Evolutionary conservation across 768 basidiomycete genomes (phyloP), one percentile per base, ranked within the genome.

Genomic region (Zangia roseola): DNA sequence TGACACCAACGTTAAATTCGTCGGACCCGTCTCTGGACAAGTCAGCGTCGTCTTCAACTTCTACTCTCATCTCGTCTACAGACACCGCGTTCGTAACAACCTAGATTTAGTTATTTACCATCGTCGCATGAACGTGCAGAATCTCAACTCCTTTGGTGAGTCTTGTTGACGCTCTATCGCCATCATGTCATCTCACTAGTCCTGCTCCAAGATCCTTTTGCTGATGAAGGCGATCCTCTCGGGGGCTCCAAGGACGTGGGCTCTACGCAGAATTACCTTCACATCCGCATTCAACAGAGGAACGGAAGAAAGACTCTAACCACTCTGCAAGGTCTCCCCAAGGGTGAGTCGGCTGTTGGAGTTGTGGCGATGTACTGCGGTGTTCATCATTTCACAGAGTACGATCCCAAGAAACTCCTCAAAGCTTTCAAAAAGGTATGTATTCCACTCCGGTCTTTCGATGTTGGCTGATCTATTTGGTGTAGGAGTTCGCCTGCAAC

Each of bases 271-370:
- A 83, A 91, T 68, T 86, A 91, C 70, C 89, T 94, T 69, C 92
- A 94, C 70, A 90, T 95, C 67, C 92, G 97, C 76, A 90, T 99
- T 63, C 97, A 99, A 72, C 97, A 99, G 73, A 83, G 97, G 66
- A 99, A 98, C 82, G 97, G 97, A 54, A 82, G 97, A 65, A 99
- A 99, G 80, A 97, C 94, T 53, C 73, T 97, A 77, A 99, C 97
- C 35, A 99, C 94, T 50, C 78, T 98, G 59, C 94, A 98, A 72
- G 97, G 97, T 54, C 71, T 99, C 57, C 90, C 91, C 47, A 92
- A 88, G 72, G 83, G 91, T 91, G 56, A 56, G 83, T 26, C 43
- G 16, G 10, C n/a, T 9, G 17, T 36, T 49, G 24, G 41, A 40
- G 33, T 33, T 12, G 53, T 52, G 34, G 54, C 36, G 47, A 53